Evolutionary conservation across 2,329 filamentous ascomycete species (phyloP), one percentile per base, ranked within the genome.

Genomic region (Arachnomyces sp.): DNA sequence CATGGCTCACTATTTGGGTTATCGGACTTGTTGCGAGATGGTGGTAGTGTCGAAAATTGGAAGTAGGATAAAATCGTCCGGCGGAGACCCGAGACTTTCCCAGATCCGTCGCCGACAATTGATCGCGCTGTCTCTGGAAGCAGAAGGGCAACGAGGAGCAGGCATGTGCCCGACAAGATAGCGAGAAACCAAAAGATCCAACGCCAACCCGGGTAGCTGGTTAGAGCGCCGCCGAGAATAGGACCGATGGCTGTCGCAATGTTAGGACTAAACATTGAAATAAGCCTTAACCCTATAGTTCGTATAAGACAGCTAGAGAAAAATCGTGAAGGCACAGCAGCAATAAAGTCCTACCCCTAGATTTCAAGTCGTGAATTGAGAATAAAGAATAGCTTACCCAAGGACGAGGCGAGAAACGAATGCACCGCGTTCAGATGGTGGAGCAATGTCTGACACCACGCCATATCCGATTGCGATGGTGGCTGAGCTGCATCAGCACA

Each of bases 111-210:
- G 11, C 46, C 53, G 3, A 56, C 54, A 9, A 55, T 42, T 2
- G 44, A 44, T 7, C 54, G 40, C 28, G 56, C 34, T 3, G 60
- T 64, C 43, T 64, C 61, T 1, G 61, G 60, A 2, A 64, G 42
- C 7, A 56, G 17, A 4, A 60, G 28, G 9, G 52, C 37, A 7
- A 61, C 33, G 2, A 58, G 5, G 3, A 57, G 3, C 9, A 61
- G 39, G 32, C 54, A 55, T 12, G 48, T 40, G 2, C 46, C 53
- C 7, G 48, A 42, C 30, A 51, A 55, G 18, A 63, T 60, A 4
- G 51, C 36, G 32, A 66, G 45, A 36, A 63, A 60, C 59, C 59
- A 64, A 41, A 65, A 66, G 14, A 65, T 53, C 2, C 49, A 44
- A 32, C 49, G 46, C 60, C 61, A 66, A 2, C 60, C 60, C 3